Base-by-base conservation (phyloP, 805 yeast species). In the Metschnikowia peoriensis region DNA sequence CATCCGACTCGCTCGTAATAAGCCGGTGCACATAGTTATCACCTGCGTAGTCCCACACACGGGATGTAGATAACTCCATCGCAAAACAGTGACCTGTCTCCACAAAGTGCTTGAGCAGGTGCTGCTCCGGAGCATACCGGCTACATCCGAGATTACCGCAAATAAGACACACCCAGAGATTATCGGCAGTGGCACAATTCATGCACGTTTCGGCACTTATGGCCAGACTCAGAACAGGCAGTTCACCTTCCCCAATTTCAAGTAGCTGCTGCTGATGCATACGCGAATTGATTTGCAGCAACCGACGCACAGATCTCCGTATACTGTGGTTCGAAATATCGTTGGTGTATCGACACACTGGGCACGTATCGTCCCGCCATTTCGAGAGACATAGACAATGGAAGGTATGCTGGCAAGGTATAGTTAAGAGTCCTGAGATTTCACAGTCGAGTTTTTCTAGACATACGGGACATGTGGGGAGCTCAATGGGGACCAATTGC, bases 111-210 rank as follows among this genome's bases (percentile, higher is more conserved):
- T 85, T 82, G 47, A 89, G 82, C 0, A 97, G 96, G 71, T 91
- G 97, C 47, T 87, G 91, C 34, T 80, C 80, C 47, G 89, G 88
- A 0, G 77, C 73, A 66, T 91, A 91, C 55, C 97, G 70, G 40
- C 96, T 93, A 70, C 97, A 91, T 0, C 97, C 97, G n/a, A 90
- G 75, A 63, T 88, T 85, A 0, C 97, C 97, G 70, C 97, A 91
- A 1, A 92, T 81, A 28, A 91, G 73, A 68, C 97, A 91, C 1
- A 89, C 85, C 97, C 97, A 91, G 14, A 91, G 70, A 64, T 88
- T 88, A 0, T 81, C 78, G 1, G 73, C 65, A 0, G 80, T 74
- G 1, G 77, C 74, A 69, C 97, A 91, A 2, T 75, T 71, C 42
- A 74, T 64, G 65, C 96, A 88, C 37, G 66, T 46, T 28, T 65